phyloP scores from a whole-genome alignment of 352 stramenopile genomes.

The Thraustochytrium striatum region DNA sequence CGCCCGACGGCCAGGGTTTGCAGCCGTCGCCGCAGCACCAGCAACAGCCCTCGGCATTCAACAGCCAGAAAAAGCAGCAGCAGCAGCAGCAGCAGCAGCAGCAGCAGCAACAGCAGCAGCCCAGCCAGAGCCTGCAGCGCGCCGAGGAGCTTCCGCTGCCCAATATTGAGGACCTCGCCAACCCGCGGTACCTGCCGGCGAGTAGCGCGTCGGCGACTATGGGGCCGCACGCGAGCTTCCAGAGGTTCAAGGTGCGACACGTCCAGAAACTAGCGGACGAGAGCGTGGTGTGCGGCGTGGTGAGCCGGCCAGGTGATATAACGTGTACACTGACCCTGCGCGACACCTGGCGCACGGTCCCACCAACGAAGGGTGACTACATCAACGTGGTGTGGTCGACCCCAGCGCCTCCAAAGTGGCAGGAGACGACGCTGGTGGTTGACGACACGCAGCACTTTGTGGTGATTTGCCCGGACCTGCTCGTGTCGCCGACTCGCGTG shows the following conservation, averaged over 20 bases:
- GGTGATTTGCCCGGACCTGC: background rate
- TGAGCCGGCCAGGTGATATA: background rate
- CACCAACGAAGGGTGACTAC: background rate
- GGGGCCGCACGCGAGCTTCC: background rate
- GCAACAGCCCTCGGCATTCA: background rate
- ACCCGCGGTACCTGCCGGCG: background rate
- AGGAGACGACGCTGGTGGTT: background rate
- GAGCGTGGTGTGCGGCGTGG: background rate
- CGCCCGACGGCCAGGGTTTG: background rate
- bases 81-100: slow-evolving; percentile 32
- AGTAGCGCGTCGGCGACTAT: background rate
- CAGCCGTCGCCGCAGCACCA: background rate
- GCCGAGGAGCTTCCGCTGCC: background rate
- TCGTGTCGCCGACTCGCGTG: slow-evolving; percentile 20
- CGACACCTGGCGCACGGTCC: background rate
- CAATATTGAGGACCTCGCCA: background rate
- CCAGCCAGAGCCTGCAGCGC: background rate
- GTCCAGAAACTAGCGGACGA: background rate
- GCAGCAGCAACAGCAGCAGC: slow-evolving; percentile 11
- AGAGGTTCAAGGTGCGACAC: background rate
- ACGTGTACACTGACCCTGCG: background rate
- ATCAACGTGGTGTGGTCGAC: slow-evolving; percentile 22
- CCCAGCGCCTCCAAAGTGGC: background rate
- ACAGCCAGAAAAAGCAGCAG: background rate
- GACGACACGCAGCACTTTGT: slow-evolving; percentile 1